These are phyloP conservation scores for Nyssa sinensis DNA, from an alignment of 148 eudicot species.

Conservation along the genomic window DNA sequence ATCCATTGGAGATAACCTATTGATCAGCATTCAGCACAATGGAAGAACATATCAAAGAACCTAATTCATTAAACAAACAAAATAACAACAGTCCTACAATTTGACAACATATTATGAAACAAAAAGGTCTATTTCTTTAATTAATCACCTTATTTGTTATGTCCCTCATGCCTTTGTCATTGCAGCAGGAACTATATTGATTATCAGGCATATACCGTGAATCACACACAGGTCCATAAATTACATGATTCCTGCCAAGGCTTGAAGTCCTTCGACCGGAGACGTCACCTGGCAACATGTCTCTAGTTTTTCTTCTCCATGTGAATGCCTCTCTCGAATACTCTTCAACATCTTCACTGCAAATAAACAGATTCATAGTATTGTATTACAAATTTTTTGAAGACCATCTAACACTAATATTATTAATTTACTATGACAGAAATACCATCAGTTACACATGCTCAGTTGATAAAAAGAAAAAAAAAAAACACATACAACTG, in stretches of 20 bases:
- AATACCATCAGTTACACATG: background rate
- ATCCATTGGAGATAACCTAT: background rate
- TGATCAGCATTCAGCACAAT: slow-evolving; percentile 7
- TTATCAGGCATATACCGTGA: slow-evolving; percentile 30
- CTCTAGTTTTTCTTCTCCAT: slow-evolving; percentile 47
- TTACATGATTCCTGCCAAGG: slow-evolving; percentile 46
- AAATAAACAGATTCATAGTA: background rate
- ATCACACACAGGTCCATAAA: slow-evolving; percentile 32
- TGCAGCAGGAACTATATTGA: slow-evolving; percentile 30
- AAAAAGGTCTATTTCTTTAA: background rate
- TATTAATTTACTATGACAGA: background rate
- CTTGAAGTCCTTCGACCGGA: slow-evolving; percentile 45
- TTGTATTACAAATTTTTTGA: background rate
- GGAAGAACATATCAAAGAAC: slow-evolving; percentile 1
- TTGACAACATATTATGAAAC: background rate
- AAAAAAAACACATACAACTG: background rate
- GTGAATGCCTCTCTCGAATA: slow-evolving; percentile 46
- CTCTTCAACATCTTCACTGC: slow-evolving; percentile 73
- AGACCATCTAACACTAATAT: background rate
- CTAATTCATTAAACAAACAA: background rate
- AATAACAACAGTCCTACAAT: background rate
- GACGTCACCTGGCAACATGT: slow-evolving; percentile 29
- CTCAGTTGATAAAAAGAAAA: background rate
- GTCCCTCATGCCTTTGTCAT: slow-evolving; percentile 34
- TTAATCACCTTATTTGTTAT: slow-evolving; percentile 51